Base-by-base conservation (phyloP, 495 filamentous ascomycete species). In the Pyrenula aspistea region DNA sequence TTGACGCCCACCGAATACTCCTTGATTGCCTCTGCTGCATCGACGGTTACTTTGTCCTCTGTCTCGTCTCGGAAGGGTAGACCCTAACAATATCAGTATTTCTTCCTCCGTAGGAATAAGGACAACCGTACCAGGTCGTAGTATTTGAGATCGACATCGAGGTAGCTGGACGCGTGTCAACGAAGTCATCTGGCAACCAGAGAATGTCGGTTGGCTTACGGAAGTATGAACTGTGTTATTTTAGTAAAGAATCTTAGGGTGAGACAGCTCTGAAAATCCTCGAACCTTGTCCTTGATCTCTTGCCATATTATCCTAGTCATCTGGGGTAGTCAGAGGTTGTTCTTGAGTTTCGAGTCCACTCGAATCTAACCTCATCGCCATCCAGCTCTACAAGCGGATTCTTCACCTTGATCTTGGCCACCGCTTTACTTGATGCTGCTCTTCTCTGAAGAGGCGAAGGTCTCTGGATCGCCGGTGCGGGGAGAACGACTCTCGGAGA, bases 251-350 rank as follows among this genome's bases (percentile, higher is more conserved):
- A 25, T 59, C 47, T 48, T 58, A 59, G 36, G 47, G 57, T 59
- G 22, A 57, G 49, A 56, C 53, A 23, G 57, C 54, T 62, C 58
- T 51, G 54, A 61, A 62, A n/a, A n/a, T n/a, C n/a, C n/a, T n/a
- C 80, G 61, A 67, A 85, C 81, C 70, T 93, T 96, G 69, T 96
- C 83, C 78, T 95, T 95, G 78, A 98, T 98, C 66, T 89, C 84
- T 75, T 96, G 76, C 93, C 93, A 98, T 75, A 98, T 98, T 64
- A 98, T 90, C 64, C 93, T 81, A 58, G 93, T 98, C 93, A 98
- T 98, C 82, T 78, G 71, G 60, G 31, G 31, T 15, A 15, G 15
- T 42, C 31, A 42, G 31, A 42, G 15, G 8, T n/a, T n/a, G n/a
- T n/a, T n/a, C n/a, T n/a, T n/a, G n/a, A n/a, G n/a, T n/a, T n/a